Conservation (phyloP, 108 stramenopile species). For the Epipyxis sp. region DNA sequence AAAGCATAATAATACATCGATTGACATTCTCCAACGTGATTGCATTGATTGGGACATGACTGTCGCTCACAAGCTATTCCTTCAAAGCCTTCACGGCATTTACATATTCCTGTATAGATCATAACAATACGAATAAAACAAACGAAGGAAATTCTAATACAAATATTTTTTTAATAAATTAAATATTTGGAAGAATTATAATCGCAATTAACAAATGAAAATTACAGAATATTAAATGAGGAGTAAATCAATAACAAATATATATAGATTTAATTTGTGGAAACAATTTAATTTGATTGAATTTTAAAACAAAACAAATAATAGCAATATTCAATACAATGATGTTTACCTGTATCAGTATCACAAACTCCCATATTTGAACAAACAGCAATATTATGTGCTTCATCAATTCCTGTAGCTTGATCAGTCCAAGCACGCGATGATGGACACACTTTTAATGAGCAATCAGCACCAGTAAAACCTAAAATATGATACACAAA, state of each 20-base stretch:
- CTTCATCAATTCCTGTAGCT: conserved; percentile 37
- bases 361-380: conserved; percentile 41
- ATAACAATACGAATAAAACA: no score
- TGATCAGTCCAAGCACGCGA: conserved; percentile 40
- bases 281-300: no score
- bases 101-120: conserved; percentile 50
- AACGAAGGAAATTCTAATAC: no score
- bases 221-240: no score
- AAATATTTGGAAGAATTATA: no score
- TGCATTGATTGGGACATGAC: conserved; percentile 46
- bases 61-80: conserved; percentile 51
- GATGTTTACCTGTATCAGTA: neutral
- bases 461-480: conserved; percentile 49
- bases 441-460: conserved; percentile 34
- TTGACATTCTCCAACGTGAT: conserved; percentile 59
- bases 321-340: no score
- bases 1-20: conserved; percentile 61
- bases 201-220: no score
- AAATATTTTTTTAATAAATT: no score
- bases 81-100: conserved; percentile 50
- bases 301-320: no score
- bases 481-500: no score
- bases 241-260: no score
- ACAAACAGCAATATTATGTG: conserved; percentile 36
- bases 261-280: no score